These are phyloP conservation scores for Prunus dulcis DNA, from an alignment of 306 rosid species.

Conservation along the genomic window DNA sequence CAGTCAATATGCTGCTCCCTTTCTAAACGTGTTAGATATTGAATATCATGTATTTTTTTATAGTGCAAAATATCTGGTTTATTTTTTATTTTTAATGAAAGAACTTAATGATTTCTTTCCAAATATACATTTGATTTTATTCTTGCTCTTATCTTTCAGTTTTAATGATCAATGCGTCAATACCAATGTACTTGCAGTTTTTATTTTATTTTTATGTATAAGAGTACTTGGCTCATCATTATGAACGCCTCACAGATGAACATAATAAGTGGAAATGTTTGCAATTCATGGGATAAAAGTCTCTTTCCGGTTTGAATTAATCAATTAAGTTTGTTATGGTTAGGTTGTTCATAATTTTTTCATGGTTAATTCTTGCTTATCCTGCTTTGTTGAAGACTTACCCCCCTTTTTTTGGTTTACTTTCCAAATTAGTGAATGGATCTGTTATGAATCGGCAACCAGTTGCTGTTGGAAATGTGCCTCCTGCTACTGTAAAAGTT, in stretches of 20 bases:
- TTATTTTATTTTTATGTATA: background rate
- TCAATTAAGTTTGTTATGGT: constrained; percentile 4
- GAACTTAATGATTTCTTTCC: background rate
- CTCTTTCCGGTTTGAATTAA: background rate
- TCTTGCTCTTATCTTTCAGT: background rate
- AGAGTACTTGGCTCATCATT: background rate
- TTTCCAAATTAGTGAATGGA: constrained; percentile 64
- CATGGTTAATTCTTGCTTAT: constrained; percentile 25
- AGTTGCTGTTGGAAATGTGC: constrained; percentile 54
- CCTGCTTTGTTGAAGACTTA: constrained; percentile 23
- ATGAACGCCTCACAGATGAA: background rate
- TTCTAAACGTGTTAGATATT: background rate
- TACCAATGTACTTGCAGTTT: background rate
- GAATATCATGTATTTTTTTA: background rate
- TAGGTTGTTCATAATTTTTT: constrained; percentile 1
- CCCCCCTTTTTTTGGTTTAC: background rate
- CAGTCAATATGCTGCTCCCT: constrained; percentile 12
- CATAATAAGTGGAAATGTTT: background rate
- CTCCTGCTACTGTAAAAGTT: constrained; percentile 90
- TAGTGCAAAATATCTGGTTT: background rate
- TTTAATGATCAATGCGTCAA: background rate
- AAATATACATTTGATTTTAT: background rate
- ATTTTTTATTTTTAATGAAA: background rate
- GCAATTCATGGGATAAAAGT: background rate
- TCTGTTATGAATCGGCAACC: constrained; percentile 67